Evolutionary conservation across 495 filamentous ascomycete species (phyloP).

Genomic region (Trypethelium eluteriae): DNA sequence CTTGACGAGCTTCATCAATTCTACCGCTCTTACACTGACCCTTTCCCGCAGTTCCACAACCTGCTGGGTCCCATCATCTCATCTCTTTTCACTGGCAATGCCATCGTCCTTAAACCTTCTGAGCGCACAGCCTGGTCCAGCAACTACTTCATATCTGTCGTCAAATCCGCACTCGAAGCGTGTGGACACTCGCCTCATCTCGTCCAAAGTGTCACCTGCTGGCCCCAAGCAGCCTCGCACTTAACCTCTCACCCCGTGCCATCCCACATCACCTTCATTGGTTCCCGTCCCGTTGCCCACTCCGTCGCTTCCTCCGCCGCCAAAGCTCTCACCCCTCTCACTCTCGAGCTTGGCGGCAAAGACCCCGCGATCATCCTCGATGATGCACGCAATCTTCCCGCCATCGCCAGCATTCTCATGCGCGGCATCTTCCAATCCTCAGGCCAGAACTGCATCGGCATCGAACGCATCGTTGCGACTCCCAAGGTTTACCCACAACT

Average conservation of each 20-base stretch:
- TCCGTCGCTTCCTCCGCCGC: constrained; percentile 80
- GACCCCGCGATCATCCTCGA: constrained; percentile 91
- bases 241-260: constrained; percentile 83
- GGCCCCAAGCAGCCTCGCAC: constrained; percentile 70
- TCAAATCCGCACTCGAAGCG: constrained; percentile 65
- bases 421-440: constrained; percentile 90
- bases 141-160: constrained; percentile 68
- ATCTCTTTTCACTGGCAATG: constrained; percentile 87
- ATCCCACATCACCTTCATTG: constrained; percentile 95
- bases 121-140: constrained; percentile 92
- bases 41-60: constrained; percentile 74
- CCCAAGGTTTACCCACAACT: constrained; percentile 66
- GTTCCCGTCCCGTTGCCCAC: constrained; percentile 77
- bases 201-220: constrained; percentile 78
- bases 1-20: background rate
- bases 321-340: constrained; percentile 71
- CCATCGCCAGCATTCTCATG: constrained; percentile 73
- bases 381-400: constrained; percentile 57
- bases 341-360: constrained; percentile 89
- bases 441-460: constrained; percentile 97
- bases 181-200: constrained; percentile 80
- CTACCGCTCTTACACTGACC: background rate
- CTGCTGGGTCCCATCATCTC: constrained; percentile 85
- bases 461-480: constrained; percentile 82
- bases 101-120: constrained; percentile 81